Evolutionary conservation across 2,329 filamentous ascomycete genomes (phyloP).

Genomic region (Calonectria leucothoes): DNA sequence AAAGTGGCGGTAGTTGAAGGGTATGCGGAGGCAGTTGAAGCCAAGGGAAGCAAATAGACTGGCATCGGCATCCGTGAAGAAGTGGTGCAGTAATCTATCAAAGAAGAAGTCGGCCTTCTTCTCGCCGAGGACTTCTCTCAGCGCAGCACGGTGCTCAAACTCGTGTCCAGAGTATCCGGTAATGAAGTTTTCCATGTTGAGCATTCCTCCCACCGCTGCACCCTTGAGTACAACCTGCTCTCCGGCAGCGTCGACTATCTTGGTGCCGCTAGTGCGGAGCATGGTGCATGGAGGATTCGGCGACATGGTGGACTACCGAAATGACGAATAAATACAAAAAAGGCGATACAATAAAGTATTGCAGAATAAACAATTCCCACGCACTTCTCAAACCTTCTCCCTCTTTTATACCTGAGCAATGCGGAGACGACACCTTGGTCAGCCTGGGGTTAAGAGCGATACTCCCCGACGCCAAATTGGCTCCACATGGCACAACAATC

Average conservation of each 20-base stretch:
- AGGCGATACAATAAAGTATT: background rate
- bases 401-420: background rate
- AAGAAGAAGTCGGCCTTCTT: constrained; percentile 72
- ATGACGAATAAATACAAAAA: background rate
- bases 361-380: background rate
- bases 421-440: constrained; percentile 1
- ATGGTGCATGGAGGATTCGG: constrained; percentile 39
- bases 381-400: background rate
- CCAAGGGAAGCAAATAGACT: constrained; percentile 66
- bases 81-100: constrained; percentile 66
- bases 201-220: constrained; percentile 46
- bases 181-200: constrained; percentile 71
- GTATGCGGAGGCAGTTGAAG: constrained; percentile 68
- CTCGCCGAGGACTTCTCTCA: constrained; percentile 59
- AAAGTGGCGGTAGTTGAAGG: constrained; percentile 71
- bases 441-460: constrained; percentile 29
- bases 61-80: constrained; percentile 69
- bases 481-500: background rate
- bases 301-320: background rate
- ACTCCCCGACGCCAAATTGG: constrained; percentile 32
- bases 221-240: constrained; percentile 57
- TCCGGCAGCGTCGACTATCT: constrained; percentile 58
- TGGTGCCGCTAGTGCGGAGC: constrained; percentile 45
- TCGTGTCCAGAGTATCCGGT: constrained; percentile 72
- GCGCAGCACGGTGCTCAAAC: constrained; percentile 62